Conservation (phyloP, 2,329 filamentous ascomycete genomes). For the Simplicillium sp. region DNA sequence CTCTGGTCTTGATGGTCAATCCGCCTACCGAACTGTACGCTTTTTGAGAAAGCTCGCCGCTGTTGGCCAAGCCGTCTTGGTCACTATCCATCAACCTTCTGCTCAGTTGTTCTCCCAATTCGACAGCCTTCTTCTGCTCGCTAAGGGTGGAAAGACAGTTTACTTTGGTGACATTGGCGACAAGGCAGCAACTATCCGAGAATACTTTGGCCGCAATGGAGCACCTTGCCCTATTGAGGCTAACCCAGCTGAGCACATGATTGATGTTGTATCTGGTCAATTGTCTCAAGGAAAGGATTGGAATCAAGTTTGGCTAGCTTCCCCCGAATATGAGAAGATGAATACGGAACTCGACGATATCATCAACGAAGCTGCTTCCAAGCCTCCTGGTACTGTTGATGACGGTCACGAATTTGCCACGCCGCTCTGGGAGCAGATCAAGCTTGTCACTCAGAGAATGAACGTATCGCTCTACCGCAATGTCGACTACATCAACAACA, state of each 20-base stretch:
- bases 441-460: constrained; percentile 53
- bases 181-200: constrained; percentile 41
- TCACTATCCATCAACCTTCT: constrained; percentile 64
- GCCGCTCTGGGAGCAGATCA: constrained; percentile 52
- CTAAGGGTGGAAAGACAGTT: constrained; percentile 54
- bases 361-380: constrained; percentile 41
- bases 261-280: constrained; percentile 45
- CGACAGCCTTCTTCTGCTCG: constrained; percentile 54
- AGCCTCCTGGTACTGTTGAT: constrained; percentile 27
- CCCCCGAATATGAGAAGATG: constrained; percentile 45
- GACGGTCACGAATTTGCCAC: constrained; percentile 64
- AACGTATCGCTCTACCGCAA: constrained; percentile 57
- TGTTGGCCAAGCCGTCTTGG: constrained; percentile 56
- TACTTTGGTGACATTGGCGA: constrained; percentile 60
- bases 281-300: constrained; percentile 44
- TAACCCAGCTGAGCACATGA: constrained; percentile 72
- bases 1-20: constrained; percentile 58
- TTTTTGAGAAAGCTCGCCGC: constrained; percentile 59
- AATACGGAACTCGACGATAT: constrained; percentile 55
- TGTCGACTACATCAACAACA: constrained; percentile 56
- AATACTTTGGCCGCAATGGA: constrained; percentile 59
- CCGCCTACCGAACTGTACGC: constrained; percentile 55
- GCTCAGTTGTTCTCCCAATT: constrained; percentile 58
- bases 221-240: constrained; percentile 50
- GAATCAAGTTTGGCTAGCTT: constrained; percentile 63